Evolutionary conservation across 2,329 filamentous ascomycete genomes (phyloP).

Genomic region (Pyrenophora seminiperda): DNA sequence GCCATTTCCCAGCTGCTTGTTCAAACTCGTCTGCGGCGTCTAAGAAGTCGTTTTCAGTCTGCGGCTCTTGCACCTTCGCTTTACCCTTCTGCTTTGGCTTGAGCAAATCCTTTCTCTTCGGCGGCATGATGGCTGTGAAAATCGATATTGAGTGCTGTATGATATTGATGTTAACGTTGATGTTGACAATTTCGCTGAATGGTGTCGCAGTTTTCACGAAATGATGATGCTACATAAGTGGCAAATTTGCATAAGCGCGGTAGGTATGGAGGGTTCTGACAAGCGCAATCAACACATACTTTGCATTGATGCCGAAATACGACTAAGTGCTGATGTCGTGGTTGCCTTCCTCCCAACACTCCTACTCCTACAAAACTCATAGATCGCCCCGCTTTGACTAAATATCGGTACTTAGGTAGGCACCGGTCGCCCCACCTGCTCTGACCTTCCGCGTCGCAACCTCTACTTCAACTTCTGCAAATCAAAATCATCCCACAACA

Average conservation of each 20-base stretch:
- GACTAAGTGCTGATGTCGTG: background rate
- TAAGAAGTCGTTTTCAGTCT: slow-evolving; percentile 70
- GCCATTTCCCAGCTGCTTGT: slow-evolving; percentile 75
- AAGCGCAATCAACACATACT: background rate
- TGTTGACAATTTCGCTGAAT: background rate
- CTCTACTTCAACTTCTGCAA: slow-evolving; percentile 29
- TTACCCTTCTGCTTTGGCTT: slow-evolving; percentile 41
- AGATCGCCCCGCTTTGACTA: slow-evolving; percentile 20
- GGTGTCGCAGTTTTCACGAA: background rate
- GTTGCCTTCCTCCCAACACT: background rate
- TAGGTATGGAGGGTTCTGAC: slow-evolving; percentile 2
- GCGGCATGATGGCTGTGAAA: slow-evolving; percentile 27
- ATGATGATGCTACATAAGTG: background rate
- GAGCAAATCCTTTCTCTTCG: slow-evolving; percentile 39
- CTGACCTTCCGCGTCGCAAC: background rate
- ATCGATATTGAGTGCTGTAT: background rate
- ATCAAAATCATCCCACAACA: slow-evolving; percentile 54
- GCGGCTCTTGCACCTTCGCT: slow-evolving; percentile 54
- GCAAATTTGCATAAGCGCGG: slow-evolving; percentile 6
- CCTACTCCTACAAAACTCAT: slow-evolving; percentile 16
- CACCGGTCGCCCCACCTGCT: slow-evolving; percentile 22
- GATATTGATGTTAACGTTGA: slow-evolving; percentile 3
- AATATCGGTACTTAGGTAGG: too few species aligned
- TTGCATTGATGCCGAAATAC: too few species aligned
- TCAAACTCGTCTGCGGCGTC: slow-evolving; percentile 71